Base-by-base conservation (phyloP, 139 green algal genomes). In the Raphidocelis subcapitata region DNA sequence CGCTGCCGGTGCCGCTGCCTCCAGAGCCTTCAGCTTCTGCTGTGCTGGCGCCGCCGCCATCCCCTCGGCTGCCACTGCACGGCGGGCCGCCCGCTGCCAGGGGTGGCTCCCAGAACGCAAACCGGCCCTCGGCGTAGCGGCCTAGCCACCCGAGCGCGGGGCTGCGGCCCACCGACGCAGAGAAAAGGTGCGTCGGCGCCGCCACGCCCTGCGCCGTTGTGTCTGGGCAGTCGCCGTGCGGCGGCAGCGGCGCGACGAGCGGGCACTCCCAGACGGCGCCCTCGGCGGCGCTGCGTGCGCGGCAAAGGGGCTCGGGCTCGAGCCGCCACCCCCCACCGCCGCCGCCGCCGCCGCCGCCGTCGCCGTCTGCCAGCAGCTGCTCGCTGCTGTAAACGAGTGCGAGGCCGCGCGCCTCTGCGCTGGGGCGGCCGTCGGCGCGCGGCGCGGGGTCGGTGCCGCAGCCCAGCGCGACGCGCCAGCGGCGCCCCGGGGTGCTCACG, bases 391-490 rank as follows among this genome's bases (percentile, higher is more conserved):
- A 67, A 18, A 59, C 69, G 41, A 67, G 41, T 2, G 69, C 69
- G 47, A 57, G 44, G 18, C 56, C 69, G 8, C 26, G 23, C 32
- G 56, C 69, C 8, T 12, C 8, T 2, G 28, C 23, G 29, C 4
- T 63, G 35, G 36, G 36, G n/a, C 60, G 5, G 47, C n/a, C 28
- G 16, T 31, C 60, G 18, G 84, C 56, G n/a, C 86, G 84, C n/a
- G 84, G 82, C 32, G 66, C 10, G 4, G 60, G 80, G 64, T 88
- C 78, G 20, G 85, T 57, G 32, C 86, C 86, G 56, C 70, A 78
- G 60, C 86, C 86, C 44, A 91, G 77, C 3, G 90, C 77, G 74
- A 91, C 88, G 63, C 69, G 61, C 68, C 81, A 86, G n/a, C 76
- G 41, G 41, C 41, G 8, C 8, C 41, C 41, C n/a, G n/a, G n/a